Conservation (phyloP, 1,139 yeast genomes). For the Protomyces gravidus region DNA sequence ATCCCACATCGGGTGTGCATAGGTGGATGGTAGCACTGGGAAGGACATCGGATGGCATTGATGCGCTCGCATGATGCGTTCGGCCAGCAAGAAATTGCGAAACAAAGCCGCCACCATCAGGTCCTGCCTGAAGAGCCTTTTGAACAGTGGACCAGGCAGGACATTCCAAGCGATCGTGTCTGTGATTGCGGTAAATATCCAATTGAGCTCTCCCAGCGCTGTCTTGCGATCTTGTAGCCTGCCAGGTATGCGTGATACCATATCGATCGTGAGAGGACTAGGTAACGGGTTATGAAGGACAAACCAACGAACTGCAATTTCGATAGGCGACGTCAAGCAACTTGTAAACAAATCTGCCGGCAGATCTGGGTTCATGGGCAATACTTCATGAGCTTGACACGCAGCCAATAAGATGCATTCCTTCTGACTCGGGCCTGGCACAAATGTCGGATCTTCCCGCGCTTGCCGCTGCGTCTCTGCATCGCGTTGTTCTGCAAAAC, state of each 20-base stretch:
- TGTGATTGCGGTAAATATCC: constrained; percentile 97
- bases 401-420: constrained; percentile 95
- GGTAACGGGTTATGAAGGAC: constrained; percentile 67
- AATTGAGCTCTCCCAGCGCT: constrained; percentile 90
- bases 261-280: constrained; percentile 39
- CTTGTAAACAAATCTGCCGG: constrained; percentile 97
- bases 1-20: constrained; percentile 93
- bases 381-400: constrained; percentile 74
- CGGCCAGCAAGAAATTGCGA: constrained; percentile 85
- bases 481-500: constrained; percentile 83
- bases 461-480: constrained; percentile 62
- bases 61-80: constrained; percentile 86
- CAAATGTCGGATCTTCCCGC: constrained; percentile 35
- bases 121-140: constrained; percentile 87
- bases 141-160: constrained; percentile 79
- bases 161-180: constrained; percentile 98
- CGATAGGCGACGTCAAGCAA: constrained; percentile 92
- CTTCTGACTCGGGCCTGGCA: constrained; percentile 57
- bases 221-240: constrained; percentile 87
- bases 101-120: constrained; percentile 94
- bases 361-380: constrained; percentile 89
- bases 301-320: constrained; percentile 88
- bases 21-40: constrained; percentile 82
- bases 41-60: constrained; percentile 94
- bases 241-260: constrained; percentile 66